These are phyloP conservation scores for Phytophthora tubulina DNA, from an alignment of 352 stramenopile species.

Conservation along the genomic window DNA sequence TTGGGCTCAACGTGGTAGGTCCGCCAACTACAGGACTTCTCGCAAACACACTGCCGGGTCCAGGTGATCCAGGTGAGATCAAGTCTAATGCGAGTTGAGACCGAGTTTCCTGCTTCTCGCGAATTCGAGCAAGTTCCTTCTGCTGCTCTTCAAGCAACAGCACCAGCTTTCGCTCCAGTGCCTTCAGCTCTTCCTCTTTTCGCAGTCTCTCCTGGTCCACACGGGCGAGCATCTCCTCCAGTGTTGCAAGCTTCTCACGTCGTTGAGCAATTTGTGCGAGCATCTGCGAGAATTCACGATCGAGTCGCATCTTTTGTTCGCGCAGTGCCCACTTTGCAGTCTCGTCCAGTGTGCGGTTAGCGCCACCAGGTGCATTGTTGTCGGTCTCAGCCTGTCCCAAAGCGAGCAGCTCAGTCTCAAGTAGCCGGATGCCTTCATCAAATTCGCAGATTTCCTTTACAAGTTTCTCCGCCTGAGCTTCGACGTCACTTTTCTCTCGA, in stretches of 20 bases:
- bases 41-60: constrained; percentile 23
- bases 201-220: constrained; percentile 88
- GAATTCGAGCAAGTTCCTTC: constrained; percentile 87
- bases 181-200: constrained; percentile 95
- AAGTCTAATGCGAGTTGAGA: constrained; percentile 66
- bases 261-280: constrained; percentile 93
- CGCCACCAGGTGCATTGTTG: constrained; percentile 50
- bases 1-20: constrained; percentile 30
- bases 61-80: constrained; percentile 30
- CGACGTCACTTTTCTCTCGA: constrained; percentile 89
- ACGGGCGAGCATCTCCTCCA: constrained; percentile 90
- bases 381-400: constrained; percentile 93
- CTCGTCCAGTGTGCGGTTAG: constrained; percentile 79
- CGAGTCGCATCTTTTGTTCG: constrained; percentile 95
- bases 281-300: constrained; percentile 96
- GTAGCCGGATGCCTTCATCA: constrained; percentile 89
- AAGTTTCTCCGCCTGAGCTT: constrained; percentile 90
- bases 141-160: constrained; percentile 96
- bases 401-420: constrained; percentile 95
- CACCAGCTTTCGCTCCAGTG: constrained; percentile 94
- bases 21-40: constrained; percentile 39
- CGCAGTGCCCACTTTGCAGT: constrained; percentile 86
- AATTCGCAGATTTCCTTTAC: constrained; percentile 95
- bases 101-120: constrained; percentile 58
- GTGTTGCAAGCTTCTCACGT: constrained; percentile 86